phyloP scores from a whole-genome alignment of 73 alveolate species.

The Strombidium stylifer region DNA sequence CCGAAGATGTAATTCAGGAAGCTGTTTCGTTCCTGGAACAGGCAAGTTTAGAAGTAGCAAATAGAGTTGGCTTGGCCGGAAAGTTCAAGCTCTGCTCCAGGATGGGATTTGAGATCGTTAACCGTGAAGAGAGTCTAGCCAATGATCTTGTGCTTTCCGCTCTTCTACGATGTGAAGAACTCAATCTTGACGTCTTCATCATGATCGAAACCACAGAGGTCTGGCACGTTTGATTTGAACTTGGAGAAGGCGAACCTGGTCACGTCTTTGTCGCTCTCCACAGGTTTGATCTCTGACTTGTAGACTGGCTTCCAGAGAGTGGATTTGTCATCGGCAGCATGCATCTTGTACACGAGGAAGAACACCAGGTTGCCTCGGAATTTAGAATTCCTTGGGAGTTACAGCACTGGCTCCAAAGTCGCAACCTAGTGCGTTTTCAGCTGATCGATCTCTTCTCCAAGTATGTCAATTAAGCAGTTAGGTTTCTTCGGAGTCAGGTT shows the following conservation, averaged over 20 bases:
- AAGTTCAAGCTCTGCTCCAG: neutral
- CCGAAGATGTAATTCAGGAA: conserved; percentile 86
- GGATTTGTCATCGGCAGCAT: no score
- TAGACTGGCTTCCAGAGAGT: conserved; percentile 49
- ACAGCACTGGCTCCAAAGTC: no score
- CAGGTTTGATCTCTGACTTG: conserved; percentile 42
- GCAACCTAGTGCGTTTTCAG: no score
- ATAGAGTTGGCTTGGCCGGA: neutral
- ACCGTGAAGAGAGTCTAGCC: conserved; percentile 1
- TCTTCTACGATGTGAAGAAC: conserved; percentile 26
- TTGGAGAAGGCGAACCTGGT: neutral
- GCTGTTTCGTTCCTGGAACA: conserved; percentile 51
- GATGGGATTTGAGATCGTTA: neutral
- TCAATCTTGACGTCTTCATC: conserved; percentile 18
- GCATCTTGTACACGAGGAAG: no score
- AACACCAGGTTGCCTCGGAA: no score
- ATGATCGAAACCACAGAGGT: conserved; percentile 30
- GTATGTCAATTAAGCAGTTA: no score
- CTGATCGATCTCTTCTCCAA: no score
- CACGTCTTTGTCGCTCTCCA: neutral
- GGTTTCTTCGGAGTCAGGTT: no score
- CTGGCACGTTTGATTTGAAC: neutral
- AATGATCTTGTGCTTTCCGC: conserved; percentile 6
- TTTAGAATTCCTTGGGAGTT: no score
- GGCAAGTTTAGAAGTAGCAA: conserved; percentile 28